phyloP scores from a whole-genome alignment of 306 rosid species.

The Sicyos baderoa region DNA sequence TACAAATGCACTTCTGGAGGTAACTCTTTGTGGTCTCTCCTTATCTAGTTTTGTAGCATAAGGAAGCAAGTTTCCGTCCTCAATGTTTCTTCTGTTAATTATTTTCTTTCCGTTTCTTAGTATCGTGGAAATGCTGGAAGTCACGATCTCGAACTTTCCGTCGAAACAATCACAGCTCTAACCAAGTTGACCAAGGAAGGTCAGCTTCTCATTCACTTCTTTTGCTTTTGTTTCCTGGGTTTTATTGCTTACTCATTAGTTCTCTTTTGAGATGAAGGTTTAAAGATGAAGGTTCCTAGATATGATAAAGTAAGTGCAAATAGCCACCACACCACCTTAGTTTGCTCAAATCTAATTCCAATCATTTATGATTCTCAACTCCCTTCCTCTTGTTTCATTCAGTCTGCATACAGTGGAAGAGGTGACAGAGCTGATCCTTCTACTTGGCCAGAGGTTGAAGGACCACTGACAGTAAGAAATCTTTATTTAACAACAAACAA shows the following conservation, averaged over 20 bases:
- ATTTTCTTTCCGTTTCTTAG: constrained; percentile 30
- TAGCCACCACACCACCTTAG: not conserved
- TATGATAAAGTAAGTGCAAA: constrained; percentile 68
- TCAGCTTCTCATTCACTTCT: constrained; percentile 24
- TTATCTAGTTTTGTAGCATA: not conserved
- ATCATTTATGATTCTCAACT: constrained; percentile 22
- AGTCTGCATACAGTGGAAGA: constrained; percentile 83
- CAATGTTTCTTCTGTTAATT: not conserved
- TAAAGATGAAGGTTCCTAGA: constrained; percentile 78
- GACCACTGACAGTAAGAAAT: constrained; percentile 60
- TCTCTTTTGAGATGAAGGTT: constrained; percentile 46
- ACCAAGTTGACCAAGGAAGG: constrained; percentile 68
- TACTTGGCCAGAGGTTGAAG: constrained; percentile 81
- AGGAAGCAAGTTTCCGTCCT: not conserved
- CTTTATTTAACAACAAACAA: not conserved
- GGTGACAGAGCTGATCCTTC: constrained; percentile 85
- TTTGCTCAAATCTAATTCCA: not conserved
- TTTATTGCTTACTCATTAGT: constrained; percentile 19
- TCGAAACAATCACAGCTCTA: constrained; percentile 56
- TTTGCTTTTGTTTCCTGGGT: constrained; percentile 1
- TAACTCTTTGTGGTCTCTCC: constrained; percentile 26
- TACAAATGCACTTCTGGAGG: constrained; percentile 86
- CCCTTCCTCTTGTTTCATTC: constrained; percentile 18
- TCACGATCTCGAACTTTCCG: constrained; percentile 74
- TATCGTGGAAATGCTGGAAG: constrained; percentile 90